Percentiles rank a stretch among this genome's conserved stretches.
Evolutionary conservation across 2,329 filamentous ascomycete genomes (phyloP).

Genomic region (Elsinoe arachidis): DNA sequence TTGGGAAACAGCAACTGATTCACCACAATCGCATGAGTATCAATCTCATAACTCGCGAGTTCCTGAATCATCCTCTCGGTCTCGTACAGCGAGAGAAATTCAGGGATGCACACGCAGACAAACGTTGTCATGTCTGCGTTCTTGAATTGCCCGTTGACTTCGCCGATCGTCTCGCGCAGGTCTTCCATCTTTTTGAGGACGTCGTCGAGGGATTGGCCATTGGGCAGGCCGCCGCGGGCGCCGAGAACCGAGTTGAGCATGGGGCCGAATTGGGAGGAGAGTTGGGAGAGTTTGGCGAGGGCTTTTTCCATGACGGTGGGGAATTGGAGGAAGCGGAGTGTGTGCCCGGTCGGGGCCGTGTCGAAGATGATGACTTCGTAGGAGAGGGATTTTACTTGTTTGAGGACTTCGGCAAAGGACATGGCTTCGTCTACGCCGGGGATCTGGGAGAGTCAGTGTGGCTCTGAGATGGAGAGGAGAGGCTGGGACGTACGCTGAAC

Average conservation of each 20-base stretch:
- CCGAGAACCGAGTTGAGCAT: constrained; percentile 92
- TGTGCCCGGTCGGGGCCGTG: constrained; percentile 95
- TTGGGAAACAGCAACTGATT: constrained; percentile 95
- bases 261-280: constrained; percentile 88
- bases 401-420: constrained; percentile 98
- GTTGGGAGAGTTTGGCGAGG: constrained; percentile 89
- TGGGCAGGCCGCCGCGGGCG: constrained; percentile 65
- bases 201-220: constrained; percentile 86
- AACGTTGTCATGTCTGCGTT: constrained; percentile 92
- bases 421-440: constrained; percentile 98
- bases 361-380: constrained; percentile 99
- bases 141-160: constrained; percentile 98
- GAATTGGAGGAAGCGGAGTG: constrained; percentile 96
- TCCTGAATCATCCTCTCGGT: constrained; percentile 99
- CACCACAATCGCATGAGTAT: constrained; percentile 95
- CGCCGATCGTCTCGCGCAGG: constrained; percentile 81
- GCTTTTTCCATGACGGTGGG: constrained; percentile 97
- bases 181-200: constrained; percentile 92
- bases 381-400: constrained; percentile 96
- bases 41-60: constrained; percentile 82
- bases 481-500: constrained; percentile 60
- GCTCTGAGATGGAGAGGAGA: not conserved
- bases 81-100: constrained; percentile 94
- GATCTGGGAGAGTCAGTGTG: constrained; percentile 50
- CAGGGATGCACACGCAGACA: constrained; percentile 95